Evolutionary conservation across 2,329 filamentous ascomycete genomes (phyloP).

Genomic region (Zasmidium angulare): DNA sequence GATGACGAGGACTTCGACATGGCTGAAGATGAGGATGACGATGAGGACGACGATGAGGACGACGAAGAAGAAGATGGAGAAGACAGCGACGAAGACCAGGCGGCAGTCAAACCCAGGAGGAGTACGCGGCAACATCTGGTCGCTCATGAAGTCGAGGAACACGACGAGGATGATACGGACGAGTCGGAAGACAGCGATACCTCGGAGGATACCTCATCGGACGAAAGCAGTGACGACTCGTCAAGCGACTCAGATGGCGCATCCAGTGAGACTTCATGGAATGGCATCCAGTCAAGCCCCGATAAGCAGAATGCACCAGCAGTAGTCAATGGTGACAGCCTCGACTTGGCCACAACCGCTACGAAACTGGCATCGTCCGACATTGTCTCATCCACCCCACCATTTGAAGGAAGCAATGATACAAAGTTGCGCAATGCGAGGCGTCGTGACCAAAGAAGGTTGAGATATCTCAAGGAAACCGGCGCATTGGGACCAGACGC

Average conservation of each 20-base stretch:
- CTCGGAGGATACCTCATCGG: slow-evolving; percentile 9
- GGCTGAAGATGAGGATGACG: slow-evolving; percentile 1
- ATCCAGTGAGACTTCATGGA: slow-evolving; percentile 18
- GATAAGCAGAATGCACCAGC: neutral
- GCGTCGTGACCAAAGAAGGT: slow-evolving; percentile 49
- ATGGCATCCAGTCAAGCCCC: slow-evolving; percentile 16
- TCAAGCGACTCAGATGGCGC: slow-evolving; percentile 17
- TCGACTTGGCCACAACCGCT: neutral
- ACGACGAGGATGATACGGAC: slow-evolving; percentile 11
- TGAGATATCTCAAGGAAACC: slow-evolving; percentile 55
- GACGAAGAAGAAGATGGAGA: slow-evolving; percentile 7
- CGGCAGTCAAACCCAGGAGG: slow-evolving; percentile 1
- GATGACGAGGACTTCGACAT: slow-evolving; percentile 10
- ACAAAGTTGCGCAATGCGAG: slow-evolving; percentile 60
- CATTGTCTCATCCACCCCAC: slow-evolving; percentile 3
- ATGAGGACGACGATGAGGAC: slow-evolving; percentile 9
- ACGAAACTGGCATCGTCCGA: neutral
- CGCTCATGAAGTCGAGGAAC: slow-evolving; percentile 22
- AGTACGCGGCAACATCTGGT: neutral
- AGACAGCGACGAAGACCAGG: neutral
- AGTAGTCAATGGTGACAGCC: neutral
- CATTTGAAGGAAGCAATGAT: slow-evolving; percentile 49
- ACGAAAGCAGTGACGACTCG: slow-evolving; percentile 12
- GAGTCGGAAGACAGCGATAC: slow-evolving; percentile 18
- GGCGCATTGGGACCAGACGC: slow-evolving; percentile 54